These are phyloP conservation scores for Penicillium sp. DNA, from an alignment of 2,329 filamentous ascomycete genomes.

Conservation along the genomic window DNA sequence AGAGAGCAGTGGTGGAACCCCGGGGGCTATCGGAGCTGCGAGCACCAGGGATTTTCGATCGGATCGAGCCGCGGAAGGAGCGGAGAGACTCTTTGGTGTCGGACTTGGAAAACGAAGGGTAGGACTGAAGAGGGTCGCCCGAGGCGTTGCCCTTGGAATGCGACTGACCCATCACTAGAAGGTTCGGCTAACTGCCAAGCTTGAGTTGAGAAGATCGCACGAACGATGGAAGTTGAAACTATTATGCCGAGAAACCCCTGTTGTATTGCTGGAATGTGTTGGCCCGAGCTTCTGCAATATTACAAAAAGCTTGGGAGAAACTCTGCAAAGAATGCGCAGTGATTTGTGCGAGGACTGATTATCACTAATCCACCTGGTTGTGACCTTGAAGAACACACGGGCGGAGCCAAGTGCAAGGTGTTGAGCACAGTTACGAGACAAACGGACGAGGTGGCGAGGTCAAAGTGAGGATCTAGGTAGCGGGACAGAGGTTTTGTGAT, in stretches of 20 bases:
- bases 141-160: constrained; percentile 56
- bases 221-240: constrained; percentile 25
- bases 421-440: neutral
- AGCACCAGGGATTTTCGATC: constrained; percentile 80
- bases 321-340: constrained; percentile 4
- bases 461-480: neutral
- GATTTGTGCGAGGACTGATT: neutral
- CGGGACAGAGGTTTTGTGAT: neutral
- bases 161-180: constrained; percentile 51
- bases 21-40: constrained; percentile 72
- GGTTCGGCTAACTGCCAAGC: constrained; percentile 36
- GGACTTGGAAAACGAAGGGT: constrained; percentile 86
- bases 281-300: constrained; percentile 25
- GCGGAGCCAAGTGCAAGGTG: neutral
- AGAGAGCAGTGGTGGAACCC: constrained; percentile 65
- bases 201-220: constrained; percentile 25
- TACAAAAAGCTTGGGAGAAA: constrained; percentile 15
- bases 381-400: neutral
- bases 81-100: constrained; percentile 91
- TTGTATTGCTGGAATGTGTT: constrained; percentile 33
- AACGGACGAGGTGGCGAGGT: neutral
- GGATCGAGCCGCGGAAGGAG: constrained; percentile 75
- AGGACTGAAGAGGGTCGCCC: constrained; percentile 70
- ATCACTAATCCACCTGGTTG: neutral
- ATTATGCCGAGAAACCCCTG: constrained; percentile 25